These are phyloP conservation scores for Penicillium crystallinum DNA, from an alignment of 495 filamentous ascomycete genomes.

Conservation along the genomic window DNA sequence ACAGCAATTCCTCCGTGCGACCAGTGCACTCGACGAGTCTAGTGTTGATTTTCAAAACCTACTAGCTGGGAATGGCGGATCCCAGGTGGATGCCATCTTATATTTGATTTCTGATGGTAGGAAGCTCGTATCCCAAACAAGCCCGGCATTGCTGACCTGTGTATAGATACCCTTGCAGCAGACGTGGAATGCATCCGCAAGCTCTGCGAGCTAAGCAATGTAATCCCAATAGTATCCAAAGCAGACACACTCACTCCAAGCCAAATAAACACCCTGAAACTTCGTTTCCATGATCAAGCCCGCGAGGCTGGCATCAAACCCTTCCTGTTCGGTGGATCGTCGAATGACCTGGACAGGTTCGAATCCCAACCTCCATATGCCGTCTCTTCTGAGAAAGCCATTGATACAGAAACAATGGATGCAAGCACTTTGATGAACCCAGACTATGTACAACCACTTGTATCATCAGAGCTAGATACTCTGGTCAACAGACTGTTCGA, in stretches of 20 bases:
- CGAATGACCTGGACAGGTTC: conserved; percentile 21
- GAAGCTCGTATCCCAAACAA: conserved; percentile 9
- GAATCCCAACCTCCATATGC: conserved; percentile 56
- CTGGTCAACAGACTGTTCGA: conserved; percentile 75
- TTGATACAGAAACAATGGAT: conserved; percentile 87
- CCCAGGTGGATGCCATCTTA: conserved; percentile 83
- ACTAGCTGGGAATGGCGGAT: conserved; percentile 78
- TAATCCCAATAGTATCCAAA: conserved; percentile 79
- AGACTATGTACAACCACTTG: conserved; percentile 82
- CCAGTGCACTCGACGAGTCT: conserved; percentile 50
- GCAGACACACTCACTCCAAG: conserved; percentile 62
- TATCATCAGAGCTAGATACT: conserved; percentile 65
- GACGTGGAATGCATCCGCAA: conserved; percentile 75
- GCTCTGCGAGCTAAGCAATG: conserved; percentile 73
- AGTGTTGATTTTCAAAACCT: conserved; percentile 75
- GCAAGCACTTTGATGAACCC: conserved; percentile 92
- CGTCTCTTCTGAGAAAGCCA: conserved; percentile 70
- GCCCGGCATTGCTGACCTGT: neutral
- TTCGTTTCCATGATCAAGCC: conserved; percentile 49
- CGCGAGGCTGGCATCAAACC: conserved; percentile 55
- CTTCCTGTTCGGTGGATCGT: conserved; percentile 58
- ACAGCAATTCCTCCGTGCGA: conserved; percentile 62
- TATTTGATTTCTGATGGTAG: conserved; percentile 69
- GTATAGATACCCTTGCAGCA: conserved; percentile 59
- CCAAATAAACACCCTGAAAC: conserved; percentile 58